A percentile compares a stretch with the other conserved stretches of the same genome.
phyloP scores from a whole-genome alignment of 768 basidiomycete species.

The Saitozyma sp. region DNA sequence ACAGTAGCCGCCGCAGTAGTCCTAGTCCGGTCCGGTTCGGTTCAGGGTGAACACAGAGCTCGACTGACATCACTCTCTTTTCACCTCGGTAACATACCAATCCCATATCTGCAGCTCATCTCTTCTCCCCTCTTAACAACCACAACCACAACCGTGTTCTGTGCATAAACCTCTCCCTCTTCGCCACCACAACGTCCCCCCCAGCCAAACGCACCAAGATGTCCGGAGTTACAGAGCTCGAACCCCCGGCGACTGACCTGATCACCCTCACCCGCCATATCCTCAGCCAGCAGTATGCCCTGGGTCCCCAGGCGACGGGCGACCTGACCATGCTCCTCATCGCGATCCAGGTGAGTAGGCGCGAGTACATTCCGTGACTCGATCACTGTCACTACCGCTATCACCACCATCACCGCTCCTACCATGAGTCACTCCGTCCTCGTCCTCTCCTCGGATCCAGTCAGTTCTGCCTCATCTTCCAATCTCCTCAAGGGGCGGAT shows the following conservation, averaged over 20 bases:
- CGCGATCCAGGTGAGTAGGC: conserved; percentile 77
- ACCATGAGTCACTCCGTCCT: neutral
- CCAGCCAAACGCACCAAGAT: neutral
- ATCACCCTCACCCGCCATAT: conserved; percentile 94
- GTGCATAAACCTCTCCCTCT: neutral
- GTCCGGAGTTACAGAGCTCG: conserved; percentile 56
- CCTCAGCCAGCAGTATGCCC: conserved; percentile 75
- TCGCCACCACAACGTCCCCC: neutral
- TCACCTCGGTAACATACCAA: too few relatives aligned
- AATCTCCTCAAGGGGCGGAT: neutral
- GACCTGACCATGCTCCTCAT: conserved; percentile 92
- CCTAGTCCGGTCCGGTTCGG: too few relatives aligned
- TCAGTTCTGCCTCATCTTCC: neutral
- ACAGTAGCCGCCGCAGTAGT: too few relatives aligned
- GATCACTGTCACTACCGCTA: too few relatives aligned
- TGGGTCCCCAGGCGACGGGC: conserved; percentile 81
- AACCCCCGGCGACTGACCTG: conserved; percentile 77
- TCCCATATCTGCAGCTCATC: too few relatives aligned
- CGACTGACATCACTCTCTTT: too few relatives aligned
- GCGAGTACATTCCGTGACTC: too few relatives aligned
- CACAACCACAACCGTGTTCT: too few relatives aligned
- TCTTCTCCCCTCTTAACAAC: too few relatives aligned
- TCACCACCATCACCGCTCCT: neutral
- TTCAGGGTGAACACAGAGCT: too few relatives aligned
- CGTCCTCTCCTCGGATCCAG: neutral